Evolutionary conservation across 306 rosid species (phyloP).

Genomic region (Quercus gilva): DNA sequence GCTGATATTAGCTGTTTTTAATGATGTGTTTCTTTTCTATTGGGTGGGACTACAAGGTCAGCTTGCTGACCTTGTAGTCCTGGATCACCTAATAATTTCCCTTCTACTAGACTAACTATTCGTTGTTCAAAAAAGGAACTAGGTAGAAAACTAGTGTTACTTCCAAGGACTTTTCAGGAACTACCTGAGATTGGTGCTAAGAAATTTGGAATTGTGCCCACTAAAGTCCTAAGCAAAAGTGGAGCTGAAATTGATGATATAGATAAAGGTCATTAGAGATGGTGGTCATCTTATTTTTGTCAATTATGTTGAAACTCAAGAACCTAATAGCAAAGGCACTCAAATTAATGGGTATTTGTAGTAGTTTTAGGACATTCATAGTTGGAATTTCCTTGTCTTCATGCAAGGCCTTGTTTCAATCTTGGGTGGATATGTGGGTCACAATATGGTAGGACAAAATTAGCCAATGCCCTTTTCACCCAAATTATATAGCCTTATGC

Average conservation of each 20-base stretch:
- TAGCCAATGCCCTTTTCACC: no score
- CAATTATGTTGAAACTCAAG: constrained; percentile 10
- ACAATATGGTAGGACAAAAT: background rate
- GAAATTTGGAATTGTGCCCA: constrained; percentile 46
- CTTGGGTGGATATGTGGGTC: background rate
- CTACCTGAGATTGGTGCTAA: constrained; percentile 66
- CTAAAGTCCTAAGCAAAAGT: constrained; percentile 50
- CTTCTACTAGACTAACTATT: constrained; percentile 49
- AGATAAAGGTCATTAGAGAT: constrained; percentile 73
- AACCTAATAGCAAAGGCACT: background rate
- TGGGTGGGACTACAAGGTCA: no score
- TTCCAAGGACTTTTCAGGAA: constrained; percentile 63
- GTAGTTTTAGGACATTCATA: background rate
- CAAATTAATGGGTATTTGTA: constrained; percentile 6
- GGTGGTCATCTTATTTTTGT: constrained; percentile 74
- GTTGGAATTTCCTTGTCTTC: background rate
- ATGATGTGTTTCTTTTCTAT: no score
- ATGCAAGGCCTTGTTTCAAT: background rate
- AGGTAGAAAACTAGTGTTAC: constrained; percentile 64
- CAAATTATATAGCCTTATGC: no score
- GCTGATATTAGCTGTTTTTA: no score
- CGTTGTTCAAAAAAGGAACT: constrained; percentile 72
- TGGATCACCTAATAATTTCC: no score
- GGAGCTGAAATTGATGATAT: constrained; percentile 75
- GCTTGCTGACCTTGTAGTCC: no score